Evolutionary conservation across 257 asterid genomes (phyloP), one percentile per base, ranked within the genome.

Genomic region (Euphrasia confusa): DNA sequence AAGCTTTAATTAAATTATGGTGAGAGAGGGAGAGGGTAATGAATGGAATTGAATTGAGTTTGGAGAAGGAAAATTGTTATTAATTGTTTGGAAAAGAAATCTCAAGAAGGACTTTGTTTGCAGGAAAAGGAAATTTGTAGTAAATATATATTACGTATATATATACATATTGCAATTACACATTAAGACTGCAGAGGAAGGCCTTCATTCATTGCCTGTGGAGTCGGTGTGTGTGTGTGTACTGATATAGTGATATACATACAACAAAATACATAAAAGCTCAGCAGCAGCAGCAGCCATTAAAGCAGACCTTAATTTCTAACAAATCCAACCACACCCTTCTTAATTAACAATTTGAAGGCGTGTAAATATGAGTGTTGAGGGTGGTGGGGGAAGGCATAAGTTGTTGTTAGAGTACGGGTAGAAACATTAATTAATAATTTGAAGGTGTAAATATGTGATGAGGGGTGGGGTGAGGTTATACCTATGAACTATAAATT

Each of bases 321-420:
- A 80, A 79, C 80, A 74, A 80, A 79, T 85, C 81, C 87, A 80
- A 80, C 90, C 64, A 81, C 80, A 74, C 78, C 58, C 75, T 52
- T 73, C 70, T 79, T 79, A 80, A 73, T 54, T 54, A 24, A 10
- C 10, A 3, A 35, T 54, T 54, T 54, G 56, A 50, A 15, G 21
- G 3, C 17, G 21, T 47, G 21, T 47, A 14, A 48, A 48, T 50
- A 50, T 47, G 40, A 1, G 11, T 37, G 42, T 37, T 37, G 42
- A 9, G 42, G 42, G 39, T 5, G n/a, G n/a, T n/a, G n/a, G n/a
- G n/a, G n/a, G n/a, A n/a, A 35, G 40, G 10, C 40, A 35, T 7
- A 35, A n/a, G n/a, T n/a, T n/a, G 39, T 33, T 3, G 33, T 30
- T 30, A 30, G 33, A 30, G 33, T 21, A 21, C 24, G 24, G 24